These are phyloP conservation scores for Talaromyces sp. DNA, from an alignment of 2,329 filamentous ascomycete genomes.

Conservation along the genomic window DNA sequence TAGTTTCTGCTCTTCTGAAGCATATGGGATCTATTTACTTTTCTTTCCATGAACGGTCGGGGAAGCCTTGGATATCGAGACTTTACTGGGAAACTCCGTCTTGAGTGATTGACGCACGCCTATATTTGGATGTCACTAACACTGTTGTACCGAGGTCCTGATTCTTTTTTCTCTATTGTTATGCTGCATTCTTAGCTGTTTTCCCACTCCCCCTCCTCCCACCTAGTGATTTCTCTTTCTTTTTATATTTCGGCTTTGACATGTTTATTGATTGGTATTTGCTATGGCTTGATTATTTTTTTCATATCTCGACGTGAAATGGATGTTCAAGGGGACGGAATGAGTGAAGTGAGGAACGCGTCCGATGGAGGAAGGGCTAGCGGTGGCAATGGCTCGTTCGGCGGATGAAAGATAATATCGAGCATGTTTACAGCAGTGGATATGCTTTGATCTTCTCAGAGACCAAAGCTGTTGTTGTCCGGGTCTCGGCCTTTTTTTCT, in stretches of 20 bases:
- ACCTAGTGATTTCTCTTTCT: background rate
- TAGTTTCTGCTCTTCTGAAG: conserved; percentile 11
- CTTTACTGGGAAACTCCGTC: conserved; percentile 5
- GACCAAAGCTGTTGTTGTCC: background rate
- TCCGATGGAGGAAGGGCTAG: background rate
- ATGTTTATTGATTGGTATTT: background rate
- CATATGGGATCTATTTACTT: conserved; percentile 2
- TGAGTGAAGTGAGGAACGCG: background rate
- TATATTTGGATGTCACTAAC: background rate
- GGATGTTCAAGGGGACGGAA: conserved; percentile 5
- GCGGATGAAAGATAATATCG: background rate
- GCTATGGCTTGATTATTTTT: background rate
- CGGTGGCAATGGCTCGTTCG: background rate
- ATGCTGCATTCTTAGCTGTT: background rate
- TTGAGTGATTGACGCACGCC: conserved; percentile 1
- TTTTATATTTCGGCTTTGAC: background rate
- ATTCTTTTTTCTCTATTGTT: background rate
- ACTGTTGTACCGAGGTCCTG: background rate
- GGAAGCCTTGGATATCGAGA: conserved; percentile 7
- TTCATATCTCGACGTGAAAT: conserved; percentile 9
- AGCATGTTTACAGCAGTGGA: background rate
- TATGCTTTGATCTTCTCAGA: background rate
- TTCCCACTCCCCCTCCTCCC: background rate
- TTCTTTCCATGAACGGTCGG: conserved; percentile 9
- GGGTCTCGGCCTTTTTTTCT: background rate